These are phyloP conservation scores for Staphylotrichum longicolle DNA, from an alignment of 495 filamentous ascomycete genomes.

Conservation along the genomic window DNA sequence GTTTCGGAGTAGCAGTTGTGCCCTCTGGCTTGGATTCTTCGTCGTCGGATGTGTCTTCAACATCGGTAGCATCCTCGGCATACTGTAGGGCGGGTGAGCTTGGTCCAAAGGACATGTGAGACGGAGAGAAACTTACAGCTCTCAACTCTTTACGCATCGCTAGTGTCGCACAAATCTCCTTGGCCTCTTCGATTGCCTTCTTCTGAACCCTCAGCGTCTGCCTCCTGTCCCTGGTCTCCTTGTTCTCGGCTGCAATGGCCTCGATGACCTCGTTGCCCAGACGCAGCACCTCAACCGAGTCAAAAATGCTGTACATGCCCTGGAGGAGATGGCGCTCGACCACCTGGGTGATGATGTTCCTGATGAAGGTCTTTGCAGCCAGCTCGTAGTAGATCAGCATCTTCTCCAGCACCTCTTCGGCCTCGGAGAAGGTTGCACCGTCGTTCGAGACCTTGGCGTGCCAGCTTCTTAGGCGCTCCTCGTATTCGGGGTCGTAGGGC, in stretches of 20 bases:
- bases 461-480: slow-evolving; percentile 38
- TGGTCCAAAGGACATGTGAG: too few species aligned
- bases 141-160: slow-evolving; percentile 43
- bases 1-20: slow-evolving; percentile 5
- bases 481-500: slow-evolving; percentile 44
- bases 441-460: slow-evolving; percentile 27
- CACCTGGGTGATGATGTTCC: slow-evolving; percentile 42
- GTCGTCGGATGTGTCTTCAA: slow-evolving; percentile 27
- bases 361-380: slow-evolving; percentile 38
- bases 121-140: slow-evolving; percentile 17
- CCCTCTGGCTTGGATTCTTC: slow-evolving; percentile 13
- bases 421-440: slow-evolving; percentile 34
- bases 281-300: slow-evolving; percentile 35
- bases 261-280: slow-evolving; percentile 35
- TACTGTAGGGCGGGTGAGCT: slow-evolving; percentile 21
- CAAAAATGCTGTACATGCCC: slow-evolving; percentile 42
- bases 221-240: slow-evolving; percentile 38
- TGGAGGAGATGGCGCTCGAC: slow-evolving; percentile 41
- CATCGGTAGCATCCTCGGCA: slow-evolving; percentile 25
- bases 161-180: slow-evolving; percentile 39
- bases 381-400: slow-evolving; percentile 47
- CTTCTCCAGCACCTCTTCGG: slow-evolving; percentile 45
- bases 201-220: slow-evolving; percentile 35
- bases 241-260: slow-evolving; percentile 41
- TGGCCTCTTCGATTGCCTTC: slow-evolving; percentile 41